Base-by-base conservation (phyloP, 78 protist species). In the Dictyostelium capitatum region DNA sequence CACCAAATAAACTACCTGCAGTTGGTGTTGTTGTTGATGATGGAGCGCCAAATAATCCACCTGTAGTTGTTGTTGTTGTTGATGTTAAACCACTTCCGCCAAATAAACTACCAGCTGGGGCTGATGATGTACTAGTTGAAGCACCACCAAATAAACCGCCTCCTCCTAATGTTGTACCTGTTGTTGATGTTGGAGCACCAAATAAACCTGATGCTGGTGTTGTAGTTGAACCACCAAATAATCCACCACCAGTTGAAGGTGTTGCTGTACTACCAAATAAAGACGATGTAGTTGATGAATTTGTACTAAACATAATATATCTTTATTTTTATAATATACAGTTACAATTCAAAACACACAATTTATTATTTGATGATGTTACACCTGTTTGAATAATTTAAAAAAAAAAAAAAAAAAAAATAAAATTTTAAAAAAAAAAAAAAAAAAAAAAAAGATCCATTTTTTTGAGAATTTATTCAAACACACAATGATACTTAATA, bases 211-310 rank as follows among this genome's bases (percentile, higher is more conserved):
- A 67, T n/a, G n/a, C 41, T 6, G 80, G 53, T 59, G 64, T 19
- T 6, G 80, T 23, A 57, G 75, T 5, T n/a, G 73, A 17, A 79
- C 73, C 83, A 7, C 83, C 70, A 79, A 77, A 77, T 50, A 77
- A 23, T 46, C 80, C 84, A 77, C 85, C 85, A 62, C 87, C 87
- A 28, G 82, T 17, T 11, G 75, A n/a, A 0, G 87, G 28, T 51
- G 82, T 48, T 46, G 78, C 11, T 62, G 87, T 23, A 54, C 83
- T 80, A 41, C 91, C 91, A 83, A 70, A 70, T 25, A 73, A 46
- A 57, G 78, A 11, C 6, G 82, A 3, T 37, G 92, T 17, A 0
- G 91, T 47, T 75, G 92, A 73, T 50, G 92, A 50, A 25, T 75
- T 20, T 25, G 65, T 70, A 51, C 89, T 80, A 47, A 82, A 82